Evolutionary conservation across 805 yeast genomes (phyloP).

Genomic region (Clavispora fructus): DNA sequence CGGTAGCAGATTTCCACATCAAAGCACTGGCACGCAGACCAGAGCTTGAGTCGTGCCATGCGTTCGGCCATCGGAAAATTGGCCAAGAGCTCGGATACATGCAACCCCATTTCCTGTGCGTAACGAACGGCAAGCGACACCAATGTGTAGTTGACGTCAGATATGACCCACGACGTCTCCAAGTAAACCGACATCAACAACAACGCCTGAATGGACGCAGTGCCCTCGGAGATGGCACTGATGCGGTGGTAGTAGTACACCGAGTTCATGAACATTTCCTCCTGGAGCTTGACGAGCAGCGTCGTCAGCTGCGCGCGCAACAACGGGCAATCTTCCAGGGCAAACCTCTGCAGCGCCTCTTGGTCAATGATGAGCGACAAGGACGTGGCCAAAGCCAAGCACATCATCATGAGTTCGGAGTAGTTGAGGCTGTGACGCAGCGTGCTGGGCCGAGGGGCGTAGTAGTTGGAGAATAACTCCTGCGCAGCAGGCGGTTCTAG

Average conservation of each 20-base stretch:
- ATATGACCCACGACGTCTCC: conserved; percentile 28
- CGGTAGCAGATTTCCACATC: conserved; percentile 44
- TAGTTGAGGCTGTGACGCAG: conserved; percentile 16
- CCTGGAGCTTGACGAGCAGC: conserved; percentile 10
- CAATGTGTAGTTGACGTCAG: conserved; percentile 38
- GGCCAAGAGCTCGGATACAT: conserved; percentile 40
- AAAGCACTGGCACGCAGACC: conserved; percentile 45
- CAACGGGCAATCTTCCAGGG: background rate
- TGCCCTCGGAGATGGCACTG: conserved; percentile 46
- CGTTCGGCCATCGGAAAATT: conserved; percentile 34
- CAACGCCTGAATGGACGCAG: conserved; percentile 47
- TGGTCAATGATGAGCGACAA: background rate
- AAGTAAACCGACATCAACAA: conserved; percentile 37
- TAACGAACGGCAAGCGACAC: conserved; percentile 44
- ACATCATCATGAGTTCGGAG: conserved; percentile 33
- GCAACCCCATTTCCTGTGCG: conserved; percentile 56
- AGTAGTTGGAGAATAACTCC: conserved; percentile 22
- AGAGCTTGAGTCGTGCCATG: conserved; percentile 34
- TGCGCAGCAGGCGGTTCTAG: conserved; percentile 14
- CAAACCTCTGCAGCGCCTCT: background rate
- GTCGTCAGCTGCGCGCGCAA: background rate
- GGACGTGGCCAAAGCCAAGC: conserved; percentile 17
- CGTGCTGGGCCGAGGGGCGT: conserved; percentile 5
- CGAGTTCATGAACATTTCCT: conserved; percentile 7
- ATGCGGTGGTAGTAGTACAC: conserved; percentile 46